Evolutionary conservation across 495 filamentous ascomycete genomes (phyloP).

Genomic region (Clohesyomyces aquaticus): DNA sequence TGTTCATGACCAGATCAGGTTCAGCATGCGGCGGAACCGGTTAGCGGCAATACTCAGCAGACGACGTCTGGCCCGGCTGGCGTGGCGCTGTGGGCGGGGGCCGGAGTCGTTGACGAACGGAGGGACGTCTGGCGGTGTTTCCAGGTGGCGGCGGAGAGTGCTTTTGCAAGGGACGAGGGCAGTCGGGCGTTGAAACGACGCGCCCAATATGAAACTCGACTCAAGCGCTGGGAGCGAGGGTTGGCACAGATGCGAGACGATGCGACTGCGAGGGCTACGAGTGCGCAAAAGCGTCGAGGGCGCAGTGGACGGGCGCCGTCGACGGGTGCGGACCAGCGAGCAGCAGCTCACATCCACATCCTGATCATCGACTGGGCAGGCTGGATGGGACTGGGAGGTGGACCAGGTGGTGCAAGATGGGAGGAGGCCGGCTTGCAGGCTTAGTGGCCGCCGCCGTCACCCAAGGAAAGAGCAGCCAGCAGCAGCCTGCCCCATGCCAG

Average conservation of each 20-base stretch:
- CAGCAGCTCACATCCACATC: no score
- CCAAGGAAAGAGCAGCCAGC: not conserved
- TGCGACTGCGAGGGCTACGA: not conserved
- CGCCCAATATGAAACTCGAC: constrained; percentile 24
- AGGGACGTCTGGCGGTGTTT: constrained; percentile 2
- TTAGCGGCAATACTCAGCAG: not conserved
- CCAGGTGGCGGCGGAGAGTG: constrained; percentile 11
- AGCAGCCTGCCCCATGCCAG: no score
- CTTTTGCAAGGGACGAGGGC: constrained; percentile 11
- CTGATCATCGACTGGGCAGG: not conserved
- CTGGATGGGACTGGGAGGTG: not conserved
- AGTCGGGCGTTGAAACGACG: constrained; percentile 21
- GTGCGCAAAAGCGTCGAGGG: no score
- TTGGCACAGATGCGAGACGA: constrained; percentile 29
- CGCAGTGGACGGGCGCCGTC: not conserved
- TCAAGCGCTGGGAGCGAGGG: constrained; percentile 21
- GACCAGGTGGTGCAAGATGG: not conserved
- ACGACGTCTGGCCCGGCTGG: not conserved
- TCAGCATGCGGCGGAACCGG: not conserved
- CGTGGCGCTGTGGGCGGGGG: not conserved
- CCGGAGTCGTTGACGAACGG: no score
- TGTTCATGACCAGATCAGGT: not conserved
- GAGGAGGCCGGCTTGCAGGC: not conserved
- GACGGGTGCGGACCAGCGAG: not conserved
- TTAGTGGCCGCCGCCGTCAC: not conserved